Evolutionary conservation across 495 filamentous ascomycete genomes (phyloP), one percentile per base, ranked within the genome.

Genomic region (Penicillium ochrochloron): DNA sequence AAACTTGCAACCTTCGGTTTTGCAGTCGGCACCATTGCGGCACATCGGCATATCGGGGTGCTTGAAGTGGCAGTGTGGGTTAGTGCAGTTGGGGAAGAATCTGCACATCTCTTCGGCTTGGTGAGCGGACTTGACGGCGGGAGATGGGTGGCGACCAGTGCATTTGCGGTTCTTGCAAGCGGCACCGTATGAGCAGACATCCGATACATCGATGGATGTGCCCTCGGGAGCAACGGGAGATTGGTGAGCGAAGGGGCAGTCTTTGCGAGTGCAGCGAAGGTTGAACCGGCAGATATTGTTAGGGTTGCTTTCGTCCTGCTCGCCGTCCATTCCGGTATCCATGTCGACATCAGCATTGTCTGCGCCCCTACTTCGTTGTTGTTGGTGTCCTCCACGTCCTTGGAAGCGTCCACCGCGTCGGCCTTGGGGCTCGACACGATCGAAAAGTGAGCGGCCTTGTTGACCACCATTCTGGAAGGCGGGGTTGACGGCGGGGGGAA

Each of bases 151-250:
- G 12, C 91, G 89, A 27, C 87, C 94, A 2, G 90, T 90, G 70
- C 95, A 99, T 76, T 99, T 99, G 42, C 84, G 82, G 79, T 97
- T 99, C 75, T 93, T 95, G 86, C 95, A 99, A 21, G 92, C 92
- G 5, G 86, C 92, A 15, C 93, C 95, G 73, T 88, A 97, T 41
- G 88, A 81, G 79, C 95, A 99, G 34, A 82, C 79, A 70, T 97
- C 94, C 39, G 82, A 82, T 59, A 93, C 78, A 74, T 97, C 96
- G 56, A 97, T 78, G 3, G 88, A 83, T n/a, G 82, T 83, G 25
- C 90, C 91, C n/a, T 89, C 89, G 17, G 92, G 91, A 41, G 94
- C 93, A 23, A 91, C 94, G 29, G 95, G 92, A 15, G 94, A 97
- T 74, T 97, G 95, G 70, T 99, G 95, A 29, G 92, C 95, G 73